Evolutionary conservation across 306 rosid genomes (phyloP), one percentile per base, ranked within the genome.

Genomic region (Acacia confusa): DNA sequence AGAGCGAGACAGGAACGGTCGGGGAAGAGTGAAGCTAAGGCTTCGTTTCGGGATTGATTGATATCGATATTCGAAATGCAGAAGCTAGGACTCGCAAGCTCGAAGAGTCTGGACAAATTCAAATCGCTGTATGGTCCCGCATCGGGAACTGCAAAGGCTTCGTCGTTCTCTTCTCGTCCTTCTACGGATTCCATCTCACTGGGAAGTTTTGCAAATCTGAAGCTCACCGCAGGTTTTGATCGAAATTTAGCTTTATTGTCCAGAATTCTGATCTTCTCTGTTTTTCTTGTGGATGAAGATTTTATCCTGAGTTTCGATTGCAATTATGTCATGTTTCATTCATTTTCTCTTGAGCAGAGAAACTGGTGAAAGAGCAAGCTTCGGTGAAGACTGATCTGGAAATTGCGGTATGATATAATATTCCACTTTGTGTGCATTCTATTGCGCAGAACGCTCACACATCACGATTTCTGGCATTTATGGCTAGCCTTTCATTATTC

Each of bases 281-380:
- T 52, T 47, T 65, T 16, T 45, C 28, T 40, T 9, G 28, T 50
- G n/a, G 24, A 52, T 13, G 65, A 71, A 64, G 64, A 50, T 58
- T 48, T 60, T 86, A 30, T 36, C 78, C 0, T 27, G 36, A 84
- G 64, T 57, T 81, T 41, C 38, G 79, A 68, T 79, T 67, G 55
- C 77, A 80, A 77, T 74, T 50, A 55, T 12, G 84, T 47, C 28
- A 78, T 63, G 57, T 73, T 60, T 68, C 20, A 64, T 86, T 70
- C 65, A 48, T 79, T 87, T 74, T 17, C 75, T 83, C 53, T 11
- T 82, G 75, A 83, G 70, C 70, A 93, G 98, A 93, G 90, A 95
- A 90, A 83, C 77, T 93, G 81, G 88, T 95, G 82, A 95, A 92
- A 75, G 97, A 95, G 67, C 98, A 93, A 87, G 97, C 96, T 79